Conservation (phyloP, 2,329 filamentous ascomycete species). For the Pseudopyrenochaeta lycopersici region DNA sequence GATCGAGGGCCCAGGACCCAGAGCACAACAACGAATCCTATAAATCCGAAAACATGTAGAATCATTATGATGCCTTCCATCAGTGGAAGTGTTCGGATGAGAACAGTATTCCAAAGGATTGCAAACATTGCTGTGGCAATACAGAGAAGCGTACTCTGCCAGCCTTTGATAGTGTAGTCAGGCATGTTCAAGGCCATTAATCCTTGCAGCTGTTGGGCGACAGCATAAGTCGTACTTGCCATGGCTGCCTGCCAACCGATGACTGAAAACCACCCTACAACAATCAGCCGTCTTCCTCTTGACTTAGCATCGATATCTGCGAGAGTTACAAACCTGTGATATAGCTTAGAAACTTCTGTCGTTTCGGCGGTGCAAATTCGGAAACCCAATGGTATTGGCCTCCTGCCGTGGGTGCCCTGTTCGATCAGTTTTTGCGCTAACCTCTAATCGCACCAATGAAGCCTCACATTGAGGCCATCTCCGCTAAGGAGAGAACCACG, state of each 20-base stretch:
- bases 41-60: constrained; percentile 60
- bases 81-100: constrained; percentile 49
- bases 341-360: constrained; percentile 50
- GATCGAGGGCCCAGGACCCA: constrained; percentile 40
- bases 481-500: constrained; percentile 33
- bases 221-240: constrained; percentile 27
- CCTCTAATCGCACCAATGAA: not conserved
- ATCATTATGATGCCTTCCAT: constrained; percentile 46
- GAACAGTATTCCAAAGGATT: constrained; percentile 45
- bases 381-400: constrained; percentile 23
- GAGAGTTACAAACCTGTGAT: constrained; percentile 40
- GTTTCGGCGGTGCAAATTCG: constrained; percentile 47
- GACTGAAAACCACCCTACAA: constrained; percentile 49
- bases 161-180: constrained; percentile 49
- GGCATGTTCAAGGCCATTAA: constrained; percentile 49
- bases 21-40: constrained; percentile 54
- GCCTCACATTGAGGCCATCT: constrained; percentile 43
- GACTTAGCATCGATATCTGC: not conserved
- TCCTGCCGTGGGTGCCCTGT: not conserved
- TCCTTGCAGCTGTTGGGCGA: constrained; percentile 45
- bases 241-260: constrained; percentile 47
- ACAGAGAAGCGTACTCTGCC: constrained; percentile 56
- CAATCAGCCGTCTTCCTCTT: not conserved
- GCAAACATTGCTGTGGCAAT: constrained; percentile 33
- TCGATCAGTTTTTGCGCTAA: not conserved